A percentile compares a stretch with the other conserved stretches of the same genome.
phyloP scores from a whole-genome alignment of 371 early-diverging fungal species.

The Haplosporangium sp. region DNA sequence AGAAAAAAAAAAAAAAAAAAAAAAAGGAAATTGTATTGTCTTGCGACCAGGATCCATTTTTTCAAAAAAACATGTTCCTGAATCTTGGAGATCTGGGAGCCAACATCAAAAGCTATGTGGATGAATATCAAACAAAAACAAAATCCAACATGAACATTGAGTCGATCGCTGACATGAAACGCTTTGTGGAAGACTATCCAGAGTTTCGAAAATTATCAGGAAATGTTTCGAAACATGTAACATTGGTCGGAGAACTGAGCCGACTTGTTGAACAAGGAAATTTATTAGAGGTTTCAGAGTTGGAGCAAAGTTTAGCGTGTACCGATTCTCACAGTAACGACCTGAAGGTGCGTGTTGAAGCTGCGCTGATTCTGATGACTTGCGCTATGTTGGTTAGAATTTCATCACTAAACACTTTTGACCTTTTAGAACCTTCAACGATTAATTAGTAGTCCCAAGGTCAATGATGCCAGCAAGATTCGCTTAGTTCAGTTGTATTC shows the following conservation, averaged over 20 bases:
- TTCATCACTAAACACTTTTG: background rate
- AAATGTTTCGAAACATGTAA: slow-evolving; percentile 97
- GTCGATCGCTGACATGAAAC: slow-evolving; percentile 96
- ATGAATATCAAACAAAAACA: slow-evolving; percentile 91
- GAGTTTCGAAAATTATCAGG: slow-evolving; percentile 95
- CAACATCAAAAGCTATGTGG: slow-evolving; percentile 93
- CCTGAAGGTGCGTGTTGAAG: slow-evolving; percentile 68
- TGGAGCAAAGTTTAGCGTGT: slow-evolving; percentile 95
- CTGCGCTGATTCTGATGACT: background rate
- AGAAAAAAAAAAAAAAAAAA: too few species aligned
- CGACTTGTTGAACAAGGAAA: slow-evolving; percentile 78
- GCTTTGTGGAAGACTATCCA: slow-evolving; percentile 97
- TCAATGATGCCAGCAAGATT: slow-evolving; percentile 82
- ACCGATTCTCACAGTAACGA: slow-evolving; percentile 86
- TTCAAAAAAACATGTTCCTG: slow-evolving; percentile 86
- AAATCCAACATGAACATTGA: slow-evolving; percentile 92
- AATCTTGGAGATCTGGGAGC: slow-evolving; percentile 96
- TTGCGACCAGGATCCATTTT: slow-evolving; percentile 91
- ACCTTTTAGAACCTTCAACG: slow-evolving; percentile 67
- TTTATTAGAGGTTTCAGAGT: slow-evolving; percentile 88
- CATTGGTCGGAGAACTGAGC: slow-evolving; percentile 92
- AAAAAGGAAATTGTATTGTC: slow-evolving; percentile 88
- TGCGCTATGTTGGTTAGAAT: background rate
- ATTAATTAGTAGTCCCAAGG: slow-evolving; percentile 71
- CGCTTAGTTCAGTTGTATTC: slow-evolving; percentile 88